Base-by-base conservation (phyloP, 164 flowering plant genomes). In the Cinnamomum chago region DNA sequence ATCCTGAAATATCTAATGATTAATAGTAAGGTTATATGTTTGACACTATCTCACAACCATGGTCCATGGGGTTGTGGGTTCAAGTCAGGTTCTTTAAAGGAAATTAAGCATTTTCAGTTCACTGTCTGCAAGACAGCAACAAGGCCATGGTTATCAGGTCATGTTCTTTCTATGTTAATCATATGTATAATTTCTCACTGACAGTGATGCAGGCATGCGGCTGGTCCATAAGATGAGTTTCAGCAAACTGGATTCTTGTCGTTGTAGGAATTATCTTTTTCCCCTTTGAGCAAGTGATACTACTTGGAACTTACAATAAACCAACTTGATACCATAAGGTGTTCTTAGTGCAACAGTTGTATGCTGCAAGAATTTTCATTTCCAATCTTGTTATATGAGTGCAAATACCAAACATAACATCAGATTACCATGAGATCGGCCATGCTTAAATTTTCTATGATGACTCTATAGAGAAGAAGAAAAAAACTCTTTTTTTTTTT, bases 401-500 rank as follows among this genome's bases (percentile, higher is more conserved):
- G 71, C 23, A 24, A 18, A 58, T 11, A n/a, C 4, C 13, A 12
- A 68, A 72, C 6, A 52, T 13, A 12, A 58, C 20, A 71, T 58
- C 65, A 58, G 50, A 58, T 58, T 23, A 47, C 6, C 5, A 64
- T 23, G 22, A 50, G 3, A 35, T 30, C 24, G 64, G 17, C 23
- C 47, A 5, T n/a, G 11, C 47, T 40, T 40, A 40, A 5, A 40
- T 40, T 40, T 40, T 18, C 14, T 64, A 24, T 62, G 58, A 22
- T 28, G 1, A 62, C 71, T 65, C 24, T 47, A 78, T 10, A 10
- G 27, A 5, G 65, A 40, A 7, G 66, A 75, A 77, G 28, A 9
- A 64, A 23, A 58, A 64, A 68, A 0, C 5, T 4, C 0, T 4
- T 4, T 30, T 4, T 30, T 3, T 30, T 30, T 30, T 67, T 58